phyloP scores from a whole-genome alignment of 1,284 basidiomycete genomes.

The Ganoderma boninense region DNA sequence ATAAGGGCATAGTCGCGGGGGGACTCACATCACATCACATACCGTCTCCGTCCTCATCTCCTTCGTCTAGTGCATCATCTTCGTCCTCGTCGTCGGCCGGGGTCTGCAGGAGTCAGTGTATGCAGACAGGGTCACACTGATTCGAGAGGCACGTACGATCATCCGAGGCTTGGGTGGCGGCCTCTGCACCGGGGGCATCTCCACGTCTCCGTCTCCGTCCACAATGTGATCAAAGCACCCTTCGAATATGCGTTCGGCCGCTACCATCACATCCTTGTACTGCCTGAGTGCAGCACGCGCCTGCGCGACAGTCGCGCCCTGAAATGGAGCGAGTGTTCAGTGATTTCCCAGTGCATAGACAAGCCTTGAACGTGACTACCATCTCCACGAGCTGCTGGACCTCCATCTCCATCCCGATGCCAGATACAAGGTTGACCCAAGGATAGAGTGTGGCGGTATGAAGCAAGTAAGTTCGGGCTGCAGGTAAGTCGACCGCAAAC shows the following conservation, averaged over 20 bases:
- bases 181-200: conserved; percentile 36
- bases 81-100: conserved; percentile 60
- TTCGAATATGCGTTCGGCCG: conserved; percentile 86
- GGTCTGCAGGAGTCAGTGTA: conserved; percentile 52
- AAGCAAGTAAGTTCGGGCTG: neutral
- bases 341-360: neutral
- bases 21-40: conserved; percentile 35
- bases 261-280: conserved; percentile 87
- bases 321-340: neutral
- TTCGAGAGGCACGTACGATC: conserved; percentile 34
- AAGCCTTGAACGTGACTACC: conserved; percentile 33
- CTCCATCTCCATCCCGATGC: conserved; percentile 43
- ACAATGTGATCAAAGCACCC: conserved; percentile 80
- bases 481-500: neutral
- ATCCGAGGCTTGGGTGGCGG: conserved; percentile 37
- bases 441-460: neutral
- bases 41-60: conserved; percentile 59
- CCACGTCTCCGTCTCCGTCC: conserved; percentile 55
- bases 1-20: neutral
- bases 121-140: neutral
- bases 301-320: conserved; percentile 83
- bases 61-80: conserved; percentile 49
- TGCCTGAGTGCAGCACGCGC: conserved; percentile 81
- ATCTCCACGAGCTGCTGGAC: conserved; percentile 50
- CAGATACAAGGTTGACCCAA: neutral